A percentile compares a stretch with the other conserved stretches of the same genome.
Conservation (phyloP, 2,329 filamentous ascomycete genomes). For the Calonectria hongkongensis region DNA sequence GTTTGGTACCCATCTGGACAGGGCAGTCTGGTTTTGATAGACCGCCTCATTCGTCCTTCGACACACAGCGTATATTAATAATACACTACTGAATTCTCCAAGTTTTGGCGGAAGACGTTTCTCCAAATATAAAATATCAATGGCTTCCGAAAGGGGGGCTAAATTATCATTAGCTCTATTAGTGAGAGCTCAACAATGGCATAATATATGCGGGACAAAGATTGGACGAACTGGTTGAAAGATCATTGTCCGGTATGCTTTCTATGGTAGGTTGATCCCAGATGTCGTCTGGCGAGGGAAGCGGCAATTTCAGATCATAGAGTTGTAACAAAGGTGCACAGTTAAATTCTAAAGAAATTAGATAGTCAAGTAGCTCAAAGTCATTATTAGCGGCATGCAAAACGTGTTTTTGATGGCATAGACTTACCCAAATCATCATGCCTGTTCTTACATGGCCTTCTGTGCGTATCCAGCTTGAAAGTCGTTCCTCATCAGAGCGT, state of each 20-base stretch:
- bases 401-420: not conserved
- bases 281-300: not conserved
- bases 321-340: slow-evolving; percentile 5
- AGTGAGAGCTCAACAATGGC: too few species aligned
- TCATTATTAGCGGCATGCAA: not conserved
- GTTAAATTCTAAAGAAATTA: slow-evolving; percentile 16
- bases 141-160: slow-evolving; percentile 39
- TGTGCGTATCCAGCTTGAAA: not conserved
- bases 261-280: slow-evolving; percentile 2
- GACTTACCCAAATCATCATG: slow-evolving; percentile 26
- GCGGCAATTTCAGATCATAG: not conserved
- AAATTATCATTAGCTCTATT: not conserved
- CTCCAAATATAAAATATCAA: slow-evolving; percentile 46
- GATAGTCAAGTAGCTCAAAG: slow-evolving; percentile 5
- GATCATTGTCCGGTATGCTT: not conserved
- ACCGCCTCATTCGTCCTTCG: slow-evolving; percentile 40
- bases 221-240: not conserved
- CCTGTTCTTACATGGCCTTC: slow-evolving; percentile 1
- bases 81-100: slow-evolving; percentile 42
- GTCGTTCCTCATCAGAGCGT: not conserved
- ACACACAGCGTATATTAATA: slow-evolving; percentile 43
- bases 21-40: slow-evolving; percentile 35
- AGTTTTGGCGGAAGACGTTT: slow-evolving; percentile 43
- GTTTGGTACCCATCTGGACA: slow-evolving; percentile 44
- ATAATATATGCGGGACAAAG: too few species aligned